Percentiles rank a stretch among this genome's conserved stretches.
phyloP scores from a whole-genome alignment of 352 stramenopile species.

The Pythium guiyangense region DNA sequence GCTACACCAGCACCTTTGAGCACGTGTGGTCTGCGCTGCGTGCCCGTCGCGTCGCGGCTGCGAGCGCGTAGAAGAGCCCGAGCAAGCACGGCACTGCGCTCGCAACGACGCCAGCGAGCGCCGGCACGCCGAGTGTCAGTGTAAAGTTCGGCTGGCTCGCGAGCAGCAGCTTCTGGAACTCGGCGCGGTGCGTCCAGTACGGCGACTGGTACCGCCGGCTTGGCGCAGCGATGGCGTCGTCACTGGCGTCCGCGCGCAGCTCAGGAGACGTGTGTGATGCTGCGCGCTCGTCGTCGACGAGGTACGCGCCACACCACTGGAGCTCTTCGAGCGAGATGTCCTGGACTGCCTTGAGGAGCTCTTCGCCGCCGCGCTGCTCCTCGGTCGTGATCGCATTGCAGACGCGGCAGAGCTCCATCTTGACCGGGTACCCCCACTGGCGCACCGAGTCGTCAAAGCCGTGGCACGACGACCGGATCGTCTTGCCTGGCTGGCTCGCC shows the following conservation, averaged over 20 bases:
- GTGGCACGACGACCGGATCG: constrained; percentile 29
- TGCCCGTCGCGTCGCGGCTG: not conserved
- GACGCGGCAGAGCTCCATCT: constrained; percentile 44
- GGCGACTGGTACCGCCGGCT: constrained; percentile 19
- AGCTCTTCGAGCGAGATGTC: constrained; percentile 35
- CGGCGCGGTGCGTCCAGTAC: constrained; percentile 57
- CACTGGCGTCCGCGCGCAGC: not conserved
- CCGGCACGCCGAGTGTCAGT: constrained; percentile 7
- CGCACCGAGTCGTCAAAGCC: constrained; percentile 35
- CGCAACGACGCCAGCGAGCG: constrained; percentile 7
- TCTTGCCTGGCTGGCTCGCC: constrained; percentile 23
- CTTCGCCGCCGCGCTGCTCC: constrained; percentile 19
- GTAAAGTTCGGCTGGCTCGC: constrained; percentile 7
- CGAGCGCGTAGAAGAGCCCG: constrained; percentile 6
- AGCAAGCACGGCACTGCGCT: constrained; percentile 7
- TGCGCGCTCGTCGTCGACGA: constrained; percentile 13
- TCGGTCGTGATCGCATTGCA: constrained; percentile 30
- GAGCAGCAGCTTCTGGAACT: constrained; percentile 29
- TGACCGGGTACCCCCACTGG: constrained; percentile 42
- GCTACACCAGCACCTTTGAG: not conserved
- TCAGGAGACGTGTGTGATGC: not conserved
- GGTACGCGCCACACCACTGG: constrained; percentile 47
- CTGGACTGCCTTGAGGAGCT: constrained; percentile 26
- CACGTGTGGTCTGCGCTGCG: not conserved
- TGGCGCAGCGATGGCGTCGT: constrained; percentile 3